Evolutionary conservation across 768 basidiomycete genomes (phyloP).

Genomic region (Mycena haematopus): DNA sequence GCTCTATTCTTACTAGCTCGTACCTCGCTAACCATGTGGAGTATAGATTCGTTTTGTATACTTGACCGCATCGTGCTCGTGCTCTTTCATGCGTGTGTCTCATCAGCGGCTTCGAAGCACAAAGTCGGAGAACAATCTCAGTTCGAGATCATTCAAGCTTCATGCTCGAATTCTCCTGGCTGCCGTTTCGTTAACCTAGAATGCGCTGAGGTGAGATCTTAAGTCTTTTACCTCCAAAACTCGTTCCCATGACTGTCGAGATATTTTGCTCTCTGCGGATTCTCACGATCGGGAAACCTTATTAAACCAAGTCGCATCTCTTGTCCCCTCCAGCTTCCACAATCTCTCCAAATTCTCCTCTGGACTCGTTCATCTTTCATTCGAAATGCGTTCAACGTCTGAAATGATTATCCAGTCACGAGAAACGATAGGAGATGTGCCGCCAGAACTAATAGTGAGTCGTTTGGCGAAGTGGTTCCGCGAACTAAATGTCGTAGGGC

Average conservation of each 20-base stretch:
- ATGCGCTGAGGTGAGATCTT: not conserved
- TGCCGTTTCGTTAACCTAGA: not conserved
- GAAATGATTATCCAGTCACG: constrained; percentile 16
- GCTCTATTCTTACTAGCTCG: not conserved
- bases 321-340: not conserved
- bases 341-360: not conserved
- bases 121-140: constrained; percentile 1
- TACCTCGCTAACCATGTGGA: not conserved
- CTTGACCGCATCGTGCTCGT: not conserved
- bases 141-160: not conserved
- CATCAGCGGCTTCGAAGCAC: too few species aligned
- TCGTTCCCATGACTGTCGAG: not conserved
- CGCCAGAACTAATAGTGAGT: constrained; percentile 20
- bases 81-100: constrained; percentile 4
- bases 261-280: not conserved
- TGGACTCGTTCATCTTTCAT: not conserved
- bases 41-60: not conserved
- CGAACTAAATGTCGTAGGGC: constrained; percentile 13
- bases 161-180: not conserved
- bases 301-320: not conserved
- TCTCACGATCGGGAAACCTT: constrained; percentile 6
- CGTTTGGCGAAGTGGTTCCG: not conserved
- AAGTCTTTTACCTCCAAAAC: not conserved
- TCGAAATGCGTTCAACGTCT: constrained; percentile 21
- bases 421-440: constrained; percentile 21